phyloP scores from a whole-genome alignment of 768 basidiomycete species.

The Cystofilobasidium ferigula region DNA sequence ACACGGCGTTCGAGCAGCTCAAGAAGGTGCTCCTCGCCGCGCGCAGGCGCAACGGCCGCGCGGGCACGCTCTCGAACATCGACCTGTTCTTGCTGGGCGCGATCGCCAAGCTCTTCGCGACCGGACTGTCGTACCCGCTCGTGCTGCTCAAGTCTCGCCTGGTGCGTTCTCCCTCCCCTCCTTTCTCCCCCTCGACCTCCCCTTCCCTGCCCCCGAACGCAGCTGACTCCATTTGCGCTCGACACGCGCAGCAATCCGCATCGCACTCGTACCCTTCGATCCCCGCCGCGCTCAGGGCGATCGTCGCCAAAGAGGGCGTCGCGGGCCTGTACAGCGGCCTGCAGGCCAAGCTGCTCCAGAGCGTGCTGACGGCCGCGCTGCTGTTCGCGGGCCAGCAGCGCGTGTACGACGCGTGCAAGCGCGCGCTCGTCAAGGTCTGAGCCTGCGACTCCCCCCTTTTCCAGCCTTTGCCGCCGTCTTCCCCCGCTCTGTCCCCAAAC shows the following conservation, averaged over 20 bases:
- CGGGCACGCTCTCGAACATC: conserved; percentile 57
- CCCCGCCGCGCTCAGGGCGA: conserved; percentile 62
- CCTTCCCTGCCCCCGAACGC: background rate
- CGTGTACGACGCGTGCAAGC: conserved; percentile 3
- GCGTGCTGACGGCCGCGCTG: conserved; percentile 84
- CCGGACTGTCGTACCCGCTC: conserved; percentile 61
- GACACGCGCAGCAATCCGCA: conserved; percentile 49
- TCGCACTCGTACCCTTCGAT: conserved; percentile 65
- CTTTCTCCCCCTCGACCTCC: background rate
- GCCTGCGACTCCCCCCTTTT: no score
- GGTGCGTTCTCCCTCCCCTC: conserved; percentile 23
- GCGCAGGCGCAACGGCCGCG: conserved; percentile 40
- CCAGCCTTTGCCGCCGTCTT: no score
- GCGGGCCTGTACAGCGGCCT: conserved; percentile 78
- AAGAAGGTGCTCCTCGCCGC: conserved; percentile 67
- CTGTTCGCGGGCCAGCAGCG: conserved; percentile 47
- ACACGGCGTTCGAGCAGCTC: conserved; percentile 89
- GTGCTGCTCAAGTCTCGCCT: conserved; percentile 44
- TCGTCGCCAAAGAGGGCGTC: conserved; percentile 62
- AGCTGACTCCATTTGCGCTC: background rate
- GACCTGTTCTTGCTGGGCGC: conserved; percentile 96
- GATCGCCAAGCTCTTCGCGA: conserved; percentile 64
- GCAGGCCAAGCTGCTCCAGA: conserved; percentile 77
- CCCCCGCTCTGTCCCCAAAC: no score
- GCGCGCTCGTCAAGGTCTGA: conserved; percentile 7